Evolutionary conservation across 108 stramenopile species (phyloP).

Genomic region (Skeletonema tropicum): DNA sequence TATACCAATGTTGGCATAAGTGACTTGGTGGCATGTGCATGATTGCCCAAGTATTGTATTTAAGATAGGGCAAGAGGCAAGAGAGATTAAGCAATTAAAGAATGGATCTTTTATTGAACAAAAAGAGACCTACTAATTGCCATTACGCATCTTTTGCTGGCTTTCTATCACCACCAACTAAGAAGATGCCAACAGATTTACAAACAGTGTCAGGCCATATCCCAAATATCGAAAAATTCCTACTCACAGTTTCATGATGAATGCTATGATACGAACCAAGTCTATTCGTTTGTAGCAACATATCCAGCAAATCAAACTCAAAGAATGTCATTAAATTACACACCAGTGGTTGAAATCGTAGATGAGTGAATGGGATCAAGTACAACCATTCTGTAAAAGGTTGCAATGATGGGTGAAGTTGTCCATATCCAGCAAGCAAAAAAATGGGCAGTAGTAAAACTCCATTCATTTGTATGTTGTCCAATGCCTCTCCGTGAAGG

Average conservation of each 20-base stretch:
- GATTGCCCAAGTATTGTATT: neutral
- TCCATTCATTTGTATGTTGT: too few species aligned
- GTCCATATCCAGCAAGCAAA: too few species aligned
- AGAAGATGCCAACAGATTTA: neutral
- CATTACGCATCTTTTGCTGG: too few species aligned
- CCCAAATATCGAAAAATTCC: neutral
- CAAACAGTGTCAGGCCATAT: neutral
- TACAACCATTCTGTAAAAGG: too few species aligned
- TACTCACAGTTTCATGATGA: neutral
- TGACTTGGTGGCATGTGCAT: neutral
- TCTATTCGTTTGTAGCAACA: neutral
- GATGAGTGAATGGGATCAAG: neutral
- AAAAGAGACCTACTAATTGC: too few species aligned
- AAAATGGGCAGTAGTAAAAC: too few species aligned
- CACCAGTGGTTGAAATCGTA: neutral
- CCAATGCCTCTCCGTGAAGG: too few species aligned
- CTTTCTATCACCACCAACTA: neutral
- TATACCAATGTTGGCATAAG: neutral
- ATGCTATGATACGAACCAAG: neutral
- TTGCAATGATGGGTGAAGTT: too few species aligned
- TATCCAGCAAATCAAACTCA: neutral
- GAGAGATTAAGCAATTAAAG: neutral
- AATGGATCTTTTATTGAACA: conserved; percentile 2
- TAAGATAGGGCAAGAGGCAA: too few species aligned
- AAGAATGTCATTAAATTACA: neutral